Evolutionary conservation across 768 basidiomycete species (phyloP), one percentile per base, ranked within the genome.

Genomic region (Leccinum barrowsii): DNA sequence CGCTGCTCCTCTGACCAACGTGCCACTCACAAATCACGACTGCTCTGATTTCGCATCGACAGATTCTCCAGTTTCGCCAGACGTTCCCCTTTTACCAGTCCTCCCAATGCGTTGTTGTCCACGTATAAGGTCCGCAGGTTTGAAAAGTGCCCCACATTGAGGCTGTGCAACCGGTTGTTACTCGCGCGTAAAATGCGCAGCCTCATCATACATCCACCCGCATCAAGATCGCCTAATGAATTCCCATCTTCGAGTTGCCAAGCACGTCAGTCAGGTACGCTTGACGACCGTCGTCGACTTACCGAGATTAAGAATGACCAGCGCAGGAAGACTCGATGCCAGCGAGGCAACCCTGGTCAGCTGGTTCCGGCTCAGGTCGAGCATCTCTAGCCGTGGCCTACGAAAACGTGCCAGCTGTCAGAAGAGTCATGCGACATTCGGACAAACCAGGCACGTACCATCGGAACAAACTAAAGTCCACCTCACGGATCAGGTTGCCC

Each of bases 91-190:
- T 82, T 83, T 49, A 66, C 72, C 52, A 90, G 70, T 50, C 75
- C 68, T 32, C 70, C 74, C 32, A 92, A 77, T 42, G 73, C 72
- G 70, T 97, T 96, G 72, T 87, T 86, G 78, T 99, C 97, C 73
- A 90, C 85, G 72, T 97, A 98, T 13, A 99, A 82, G 69, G 92
- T 96, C 63, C 94, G 85, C 66, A 98, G 75, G 71, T 85, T 86
- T 2, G 83, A 77, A 69, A 90, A 83, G 35, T 78, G 73, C 34
- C 79, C 79, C 63, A 82, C 80, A 67, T 92, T 80, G 56, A 99
- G 78, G 58, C 76, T 70, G 52, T 79, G 74, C 63, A 99, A 73
- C 40, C 84, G 80, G 75, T 99, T 99, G 68, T 85, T 83, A 77
- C 90, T 94, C 53, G 89, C 76, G 32, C 92, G 87, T 54, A 98